A percentile compares a stretch with the other conserved stretches of the same genome.
These are phyloP conservation scores for Kazachstania africana DNA, from an alignment of 805 yeast genomes.

Conservation along the genomic window DNA sequence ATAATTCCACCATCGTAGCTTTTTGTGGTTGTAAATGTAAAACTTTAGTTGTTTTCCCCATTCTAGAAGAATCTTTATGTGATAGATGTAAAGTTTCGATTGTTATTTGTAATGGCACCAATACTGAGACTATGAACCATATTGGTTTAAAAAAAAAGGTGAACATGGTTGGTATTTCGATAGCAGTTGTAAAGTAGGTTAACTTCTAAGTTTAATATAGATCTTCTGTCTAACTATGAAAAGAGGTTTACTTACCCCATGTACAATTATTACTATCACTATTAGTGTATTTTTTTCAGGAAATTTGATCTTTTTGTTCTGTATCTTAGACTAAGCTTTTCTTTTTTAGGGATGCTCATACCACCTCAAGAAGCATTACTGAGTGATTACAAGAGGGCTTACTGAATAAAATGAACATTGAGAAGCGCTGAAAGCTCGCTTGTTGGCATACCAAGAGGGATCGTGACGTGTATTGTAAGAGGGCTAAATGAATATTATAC, in stretches of 20 bases:
- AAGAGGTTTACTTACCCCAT: no score
- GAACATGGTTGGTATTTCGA: background rate
- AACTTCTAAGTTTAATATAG: background rate
- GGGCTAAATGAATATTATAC: no score
- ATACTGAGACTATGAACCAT: slow-evolving; percentile 7
- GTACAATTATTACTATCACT: background rate
- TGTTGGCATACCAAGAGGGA: no score
- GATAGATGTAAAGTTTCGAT: slow-evolving; percentile 11
- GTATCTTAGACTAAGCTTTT: background rate
- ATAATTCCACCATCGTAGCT: no score
- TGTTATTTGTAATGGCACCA: slow-evolving; percentile 16
- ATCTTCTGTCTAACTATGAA: background rate
- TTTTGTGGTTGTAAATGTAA: slow-evolving; percentile 2
- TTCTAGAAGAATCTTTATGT: slow-evolving; percentile 3
- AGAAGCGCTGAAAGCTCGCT: no score
- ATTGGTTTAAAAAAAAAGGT: background rate
- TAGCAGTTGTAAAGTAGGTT: background rate
- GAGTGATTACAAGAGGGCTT: no score
- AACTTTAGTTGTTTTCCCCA: slow-evolving; percentile 2
- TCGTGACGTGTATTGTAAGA: no score
- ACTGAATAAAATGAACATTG: no score
- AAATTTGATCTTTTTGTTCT: background rate
- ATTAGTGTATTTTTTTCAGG: background rate
- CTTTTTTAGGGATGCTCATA: no score
- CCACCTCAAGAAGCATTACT: no score